phyloP scores from a whole-genome alignment of 1,284 basidiomycete species.

The Cronartium quercuum region DNA sequence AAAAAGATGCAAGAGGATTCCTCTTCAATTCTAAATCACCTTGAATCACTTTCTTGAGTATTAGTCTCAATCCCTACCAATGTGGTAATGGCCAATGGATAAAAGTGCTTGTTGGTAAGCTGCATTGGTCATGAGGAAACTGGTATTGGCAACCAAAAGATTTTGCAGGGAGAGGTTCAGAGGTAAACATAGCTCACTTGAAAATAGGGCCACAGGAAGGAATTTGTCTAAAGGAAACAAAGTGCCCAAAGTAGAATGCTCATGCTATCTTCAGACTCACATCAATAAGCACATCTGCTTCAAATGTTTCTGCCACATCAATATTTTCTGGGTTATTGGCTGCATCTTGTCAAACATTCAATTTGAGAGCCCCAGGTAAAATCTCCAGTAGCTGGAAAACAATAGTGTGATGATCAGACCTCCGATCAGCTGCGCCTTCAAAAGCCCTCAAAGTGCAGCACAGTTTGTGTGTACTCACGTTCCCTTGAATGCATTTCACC shows the following conservation, averaged over 20 bases:
- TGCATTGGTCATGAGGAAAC: conserved; percentile 31
- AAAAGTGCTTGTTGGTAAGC: conserved; percentile 13
- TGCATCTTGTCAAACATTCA: conserved; percentile 3
- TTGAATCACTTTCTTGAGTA: neutral
- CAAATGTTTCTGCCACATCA: neutral
- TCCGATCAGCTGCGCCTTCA: too few relatives aligned
- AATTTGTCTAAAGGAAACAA: too few relatives aligned
- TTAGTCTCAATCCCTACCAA: conserved; percentile 16
- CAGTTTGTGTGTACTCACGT: too few relatives aligned
- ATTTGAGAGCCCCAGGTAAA: neutral
- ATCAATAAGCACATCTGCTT: conserved; percentile 31
- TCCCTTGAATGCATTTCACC: conserved; percentile 13
- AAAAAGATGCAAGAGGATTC: neutral
- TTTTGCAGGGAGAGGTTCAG: conserved; percentile 23
- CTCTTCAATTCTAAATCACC: too few relatives aligned
- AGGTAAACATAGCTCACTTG: conserved; percentile 9
- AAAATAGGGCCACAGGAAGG: conserved; percentile 4
- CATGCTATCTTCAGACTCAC: neutral
- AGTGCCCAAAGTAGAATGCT: too few relatives aligned
- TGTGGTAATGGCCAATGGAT: conserved; percentile 24
- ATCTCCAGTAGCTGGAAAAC: neutral
- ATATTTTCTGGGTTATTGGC: neutral
- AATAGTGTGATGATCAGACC: neutral
- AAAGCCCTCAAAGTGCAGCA: too few relatives aligned
- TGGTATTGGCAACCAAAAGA: conserved; percentile 4